Evolutionary conservation across 164 flowering plant genomes (phyloP).

Genomic region (Chimonanthus salicifolius): DNA sequence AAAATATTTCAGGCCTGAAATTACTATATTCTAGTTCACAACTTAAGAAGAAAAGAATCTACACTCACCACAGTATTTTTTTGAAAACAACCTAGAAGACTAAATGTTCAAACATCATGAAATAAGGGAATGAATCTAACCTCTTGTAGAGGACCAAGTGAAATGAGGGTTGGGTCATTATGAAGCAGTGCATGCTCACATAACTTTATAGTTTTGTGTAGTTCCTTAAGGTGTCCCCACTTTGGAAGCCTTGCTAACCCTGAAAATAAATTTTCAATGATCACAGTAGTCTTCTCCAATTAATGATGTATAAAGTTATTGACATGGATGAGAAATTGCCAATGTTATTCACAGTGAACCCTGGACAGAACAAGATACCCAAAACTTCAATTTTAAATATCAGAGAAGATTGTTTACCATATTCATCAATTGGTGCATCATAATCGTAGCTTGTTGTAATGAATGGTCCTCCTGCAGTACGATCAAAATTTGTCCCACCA

Average conservation of each 20-base stretch:
- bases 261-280: constrained; percentile 20
- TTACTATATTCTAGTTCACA: too few species aligned
- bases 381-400: neutral
- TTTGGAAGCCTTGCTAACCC: constrained; percentile 89
- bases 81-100: neutral
- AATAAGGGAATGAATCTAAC: constrained; percentile 27
- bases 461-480: constrained; percentile 97
- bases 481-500: constrained; percentile 99
- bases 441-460: constrained; percentile 98
- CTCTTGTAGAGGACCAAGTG: constrained; percentile 82
- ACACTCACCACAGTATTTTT: neutral
- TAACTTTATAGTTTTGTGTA: constrained; percentile 76
- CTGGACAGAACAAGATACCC: neutral
- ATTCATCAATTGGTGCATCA: constrained; percentile 99
- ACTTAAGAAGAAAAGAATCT: neutral
- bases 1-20: neutral
- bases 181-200: constrained; percentile 64
- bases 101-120: neutral
- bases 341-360: too few species aligned
- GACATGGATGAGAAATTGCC: neutral
- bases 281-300: neutral
- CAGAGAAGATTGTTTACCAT: constrained; percentile 42
- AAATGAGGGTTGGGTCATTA: constrained; percentile 35
- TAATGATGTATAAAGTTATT: too few species aligned
- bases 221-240: constrained; percentile 96